Conservation (phyloP, 1,284 basidiomycete genomes). For the Tetrapyrgos nigripes region DNA sequence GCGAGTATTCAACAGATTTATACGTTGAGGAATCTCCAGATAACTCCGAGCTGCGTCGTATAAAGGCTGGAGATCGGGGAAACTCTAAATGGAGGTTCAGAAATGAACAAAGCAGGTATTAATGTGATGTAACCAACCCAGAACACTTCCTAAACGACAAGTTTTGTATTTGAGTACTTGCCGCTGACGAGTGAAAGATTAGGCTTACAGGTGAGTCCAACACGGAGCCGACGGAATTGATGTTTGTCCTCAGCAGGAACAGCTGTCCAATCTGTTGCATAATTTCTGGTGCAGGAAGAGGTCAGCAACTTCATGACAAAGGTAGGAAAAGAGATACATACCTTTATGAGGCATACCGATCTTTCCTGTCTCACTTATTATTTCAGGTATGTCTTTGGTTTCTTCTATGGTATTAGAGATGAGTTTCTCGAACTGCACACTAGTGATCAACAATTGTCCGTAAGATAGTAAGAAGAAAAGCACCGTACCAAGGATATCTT, state of each 20-base stretch:
- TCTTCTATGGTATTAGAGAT: conserved; percentile 95
- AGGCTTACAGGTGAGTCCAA: conserved; percentile 87
- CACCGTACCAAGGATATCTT: conserved; percentile 86
- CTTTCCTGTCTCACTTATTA: conserved; percentile 93
- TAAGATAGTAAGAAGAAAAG: conserved; percentile 1
- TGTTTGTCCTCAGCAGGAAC: conserved; percentile 93
- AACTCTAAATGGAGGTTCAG: conserved; percentile 57
- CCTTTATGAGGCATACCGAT: conserved; percentile 88
- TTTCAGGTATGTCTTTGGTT: conserved; percentile 95
- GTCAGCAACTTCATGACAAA: conserved; percentile 5
- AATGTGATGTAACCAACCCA: conserved; percentile 19
- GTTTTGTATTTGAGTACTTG: conserved; percentile 60
- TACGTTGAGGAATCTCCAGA: conserved; percentile 93
- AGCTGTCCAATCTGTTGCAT: conserved; percentile 98
- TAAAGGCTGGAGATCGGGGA: conserved; percentile 93
- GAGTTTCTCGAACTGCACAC: conserved; percentile 82
- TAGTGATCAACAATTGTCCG: not conserved
- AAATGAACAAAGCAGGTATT: not conserved
- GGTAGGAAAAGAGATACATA: conserved; percentile 29
- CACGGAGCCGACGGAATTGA: conserved; percentile 95
- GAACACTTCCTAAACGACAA: conserved; percentile 69
- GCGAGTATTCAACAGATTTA: conserved; percentile 92
- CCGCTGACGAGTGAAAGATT: conserved; percentile 3
- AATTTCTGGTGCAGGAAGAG: conserved; percentile 68
- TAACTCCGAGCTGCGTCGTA: conserved; percentile 95